Evolutionary conservation across 345 rosid genomes (phyloP), one percentile per base, ranked within the genome.

Genomic region (Cardamine resedifolia): DNA sequence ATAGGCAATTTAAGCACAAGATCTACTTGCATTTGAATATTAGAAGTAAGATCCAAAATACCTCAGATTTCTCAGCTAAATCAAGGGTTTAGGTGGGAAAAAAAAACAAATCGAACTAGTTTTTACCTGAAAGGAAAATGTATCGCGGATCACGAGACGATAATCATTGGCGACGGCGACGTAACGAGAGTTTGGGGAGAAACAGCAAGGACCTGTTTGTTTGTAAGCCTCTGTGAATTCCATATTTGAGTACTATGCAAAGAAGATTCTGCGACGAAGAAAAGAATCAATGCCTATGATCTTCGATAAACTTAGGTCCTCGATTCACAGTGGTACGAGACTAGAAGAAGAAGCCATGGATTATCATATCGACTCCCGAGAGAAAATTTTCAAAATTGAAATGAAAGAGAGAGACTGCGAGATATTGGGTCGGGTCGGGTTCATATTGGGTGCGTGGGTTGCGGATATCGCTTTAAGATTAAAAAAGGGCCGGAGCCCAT

Each of bases 141-240:
- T 82, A 47, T 91, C 96, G 3, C 99, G 93, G 60, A 95, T 86
- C 66, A 95, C 99, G 59, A 95, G 88, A 45, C 97, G 96, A 28
- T 89, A 91, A 76, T 87, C 96, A 5, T 82, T 89, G 20, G 96
- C 96, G 71, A 88, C 88, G 69, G 99, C 97, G 47, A 91, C 77
- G 83, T 84, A 91, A 33, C 93, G 94, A 55, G 96, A 77, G 79
- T 94, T 86, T 33, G 98, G 97, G 16, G 98, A 94, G 79, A 94
- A 94, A 61, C 89, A 86, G 72, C 88, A 88, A 21, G 96, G 92
- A 34, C 97, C 99, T 15, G 97, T 83, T 73, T 85, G 99, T 78
- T 90, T 87, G 75, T 83, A 87, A 67, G 99, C 76, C 18, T 88
- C 99, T 1, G 99, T 94, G 62, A 91, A 95, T 79, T 95, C 97